Base-by-base conservation (phyloP, 495 filamentous ascomycete genomes). In the Annulohypoxylon stygium region DNA sequence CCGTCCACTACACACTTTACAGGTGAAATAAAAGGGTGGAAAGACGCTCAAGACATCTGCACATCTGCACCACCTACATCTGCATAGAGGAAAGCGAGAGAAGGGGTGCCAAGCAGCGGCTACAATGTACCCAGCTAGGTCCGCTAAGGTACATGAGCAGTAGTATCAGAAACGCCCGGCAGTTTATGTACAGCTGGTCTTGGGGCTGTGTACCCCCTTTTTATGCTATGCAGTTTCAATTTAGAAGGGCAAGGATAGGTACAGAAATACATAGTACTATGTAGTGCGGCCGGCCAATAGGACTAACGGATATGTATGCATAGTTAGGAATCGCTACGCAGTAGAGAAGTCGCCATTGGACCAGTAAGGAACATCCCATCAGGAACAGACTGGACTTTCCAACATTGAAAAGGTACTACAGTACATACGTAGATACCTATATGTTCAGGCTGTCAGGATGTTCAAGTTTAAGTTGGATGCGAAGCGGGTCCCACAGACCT, bases 131-230 rank as follows among this genome's bases (percentile, higher is more conserved):
- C 36, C 54, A 69, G 25, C 65, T 62, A 65, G 41, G 36, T 33
- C 60, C 47, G 30, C 65, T 65, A 45, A 62, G 58, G 58, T 62
- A 72, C 69, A 72, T 58, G 41, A 62, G 10, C 69, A 48, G 58
- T 25, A 72, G 39, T 58, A 72, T 62, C 36, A 72, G 63, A 72
- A 72, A 72, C 58, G 34, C 63, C 63, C 41, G 59, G 50, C 30
- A 66, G 57, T 62, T 61, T 36, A 67, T 63, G 64, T 72, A 72
- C 51, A 59, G 62, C 9, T n/a, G 39, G 48, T 30, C 58, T 43
- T 45, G 70, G 59, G 70, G 63, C 64, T 67, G 70, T 67, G 70
- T 72, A 64, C 51, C 65, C 65, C 71, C 60, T 67, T 72, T 72
- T 72, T 58, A 67, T 72, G 63, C 64, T 26, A 58, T 65, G 64